Evolutionary conservation across 1,284 basidiomycete genomes (phyloP).

Genomic region (Marasmius oreades): DNA sequence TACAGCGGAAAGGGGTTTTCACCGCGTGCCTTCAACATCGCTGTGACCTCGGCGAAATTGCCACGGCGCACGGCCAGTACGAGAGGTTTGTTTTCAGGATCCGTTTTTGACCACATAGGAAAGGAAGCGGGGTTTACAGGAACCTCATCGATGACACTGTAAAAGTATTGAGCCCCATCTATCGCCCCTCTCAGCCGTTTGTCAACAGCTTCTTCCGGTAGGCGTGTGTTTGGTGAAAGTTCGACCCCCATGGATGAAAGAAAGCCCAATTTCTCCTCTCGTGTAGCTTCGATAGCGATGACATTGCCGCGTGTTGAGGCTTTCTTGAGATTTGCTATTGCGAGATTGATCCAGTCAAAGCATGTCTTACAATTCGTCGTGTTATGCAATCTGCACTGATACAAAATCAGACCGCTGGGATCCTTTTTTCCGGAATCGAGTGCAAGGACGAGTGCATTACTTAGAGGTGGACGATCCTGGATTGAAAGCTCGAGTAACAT

Average conservation of each 20-base stretch:
- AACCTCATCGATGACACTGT: background rate
- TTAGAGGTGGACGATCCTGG: background rate
- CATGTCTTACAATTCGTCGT: background rate
- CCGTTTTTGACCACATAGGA: conserved; percentile 3
- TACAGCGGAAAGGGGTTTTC: conserved; percentile 7
- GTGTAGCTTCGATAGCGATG: background rate
- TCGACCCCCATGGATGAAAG: conserved; percentile 1
- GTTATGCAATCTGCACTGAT: background rate
- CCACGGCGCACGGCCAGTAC: background rate
- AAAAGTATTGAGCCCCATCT: conserved; percentile 1
- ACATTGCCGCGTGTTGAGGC: background rate
- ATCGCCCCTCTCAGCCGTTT: background rate
- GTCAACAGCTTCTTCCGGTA: conserved; percentile 2
- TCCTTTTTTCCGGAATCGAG: background rate
- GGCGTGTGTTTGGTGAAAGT: background rate
- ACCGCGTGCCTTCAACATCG: background rate
- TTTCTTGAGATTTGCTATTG: background rate
- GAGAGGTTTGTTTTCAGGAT: background rate
- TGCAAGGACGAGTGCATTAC: background rate
- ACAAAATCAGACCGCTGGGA: background rate
- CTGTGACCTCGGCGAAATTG: conserved; percentile 4
- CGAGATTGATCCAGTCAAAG: background rate
- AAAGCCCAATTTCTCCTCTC: background rate
- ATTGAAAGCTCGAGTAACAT: background rate
- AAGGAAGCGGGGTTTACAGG: conserved; percentile 9